These are phyloP conservation scores for Trichoderma aggressivum DNA, from an alignment of 2,329 filamentous ascomycete species.

Conservation along the genomic window DNA sequence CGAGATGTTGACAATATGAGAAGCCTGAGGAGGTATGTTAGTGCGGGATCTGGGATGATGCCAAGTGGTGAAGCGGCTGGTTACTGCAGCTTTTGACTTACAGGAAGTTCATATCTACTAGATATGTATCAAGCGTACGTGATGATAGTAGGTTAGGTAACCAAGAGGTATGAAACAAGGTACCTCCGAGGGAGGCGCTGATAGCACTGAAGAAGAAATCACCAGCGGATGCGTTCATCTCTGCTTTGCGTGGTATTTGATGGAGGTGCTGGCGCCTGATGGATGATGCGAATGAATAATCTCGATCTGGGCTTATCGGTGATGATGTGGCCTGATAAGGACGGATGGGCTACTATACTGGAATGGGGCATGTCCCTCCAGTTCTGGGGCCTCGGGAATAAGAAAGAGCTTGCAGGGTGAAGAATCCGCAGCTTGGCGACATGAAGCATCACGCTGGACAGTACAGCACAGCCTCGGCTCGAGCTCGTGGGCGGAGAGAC, in stretches of 20 bases:
- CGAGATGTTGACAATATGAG: neutral
- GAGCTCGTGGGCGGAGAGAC: neutral
- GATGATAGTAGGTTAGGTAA: too few species aligned
- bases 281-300: neutral
- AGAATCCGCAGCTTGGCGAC: neutral
- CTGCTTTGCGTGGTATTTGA: neutral
- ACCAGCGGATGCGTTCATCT: neutral
- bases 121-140: neutral
- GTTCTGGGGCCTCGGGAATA: neutral
- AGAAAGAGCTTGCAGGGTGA: neutral
- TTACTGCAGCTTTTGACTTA: neutral
- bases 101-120: neutral
- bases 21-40: neutral
- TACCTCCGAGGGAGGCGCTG: neutral
- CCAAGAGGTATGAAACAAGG: neutral
- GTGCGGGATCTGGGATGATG: neutral
- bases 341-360: neutral
- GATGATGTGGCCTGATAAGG: slow-evolving; percentile 3
- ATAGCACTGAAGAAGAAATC: neutral
- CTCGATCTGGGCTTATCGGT: neutral
- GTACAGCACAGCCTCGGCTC: neutral
- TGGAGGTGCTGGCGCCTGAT: neutral
- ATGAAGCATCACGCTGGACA: neutral
- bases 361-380: neutral
- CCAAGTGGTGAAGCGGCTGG: neutral